Evolutionary conservation across 2,329 filamentous ascomycete species (phyloP), one percentile per base, ranked within the genome.

Genomic region (Rhynchosporium secalis): DNA sequence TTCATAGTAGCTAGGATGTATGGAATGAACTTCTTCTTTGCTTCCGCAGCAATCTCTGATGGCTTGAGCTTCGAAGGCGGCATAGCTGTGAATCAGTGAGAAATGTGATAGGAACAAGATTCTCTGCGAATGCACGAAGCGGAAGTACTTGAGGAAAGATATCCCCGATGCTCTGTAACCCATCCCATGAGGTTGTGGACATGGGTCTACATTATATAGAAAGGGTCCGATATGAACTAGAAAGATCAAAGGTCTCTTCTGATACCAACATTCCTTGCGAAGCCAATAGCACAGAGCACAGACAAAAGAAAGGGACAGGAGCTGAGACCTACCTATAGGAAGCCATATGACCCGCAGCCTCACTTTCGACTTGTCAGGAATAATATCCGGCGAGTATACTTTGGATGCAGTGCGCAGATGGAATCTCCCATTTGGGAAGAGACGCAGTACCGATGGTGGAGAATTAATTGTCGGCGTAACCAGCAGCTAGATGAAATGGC

Each of bases 31-130:
- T 82, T 81, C 69, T 81, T 83, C 75, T 90, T 90, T n/a, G 87
- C 88, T 73, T 91, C 88, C 31, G 85, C 83, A 60, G 89, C 89
- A 59, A 92, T 84, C 67, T 91, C 88, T 46, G 87, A 85, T 12
- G 86, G 83, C 75, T 86, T 88, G 51, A 81, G 81, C 75, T 82
- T 86, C 60, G 81, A 78, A 55, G 80, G 79, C 59, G 83, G 81
- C 85, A 87, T 87, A 49, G 38, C 58, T 33, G 33, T 61, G 40
- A 36, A 28, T 28, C 41, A 31, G 38, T 49, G 36, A 29, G 29
- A 46, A 33, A 15, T n/a, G 33, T 41, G 43, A 51, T 13, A 5
- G 38, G 41, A 29, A 40, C n/a, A 56, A 38, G 51, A 7, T 49
- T 48, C 52, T 43, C 26, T 26, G 20, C 9, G 28, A 38, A 36